Evolutionary conservation across 108 stramenopile genomes (phyloP).

Genomic region (Poteriospumella lacustris): DNA sequence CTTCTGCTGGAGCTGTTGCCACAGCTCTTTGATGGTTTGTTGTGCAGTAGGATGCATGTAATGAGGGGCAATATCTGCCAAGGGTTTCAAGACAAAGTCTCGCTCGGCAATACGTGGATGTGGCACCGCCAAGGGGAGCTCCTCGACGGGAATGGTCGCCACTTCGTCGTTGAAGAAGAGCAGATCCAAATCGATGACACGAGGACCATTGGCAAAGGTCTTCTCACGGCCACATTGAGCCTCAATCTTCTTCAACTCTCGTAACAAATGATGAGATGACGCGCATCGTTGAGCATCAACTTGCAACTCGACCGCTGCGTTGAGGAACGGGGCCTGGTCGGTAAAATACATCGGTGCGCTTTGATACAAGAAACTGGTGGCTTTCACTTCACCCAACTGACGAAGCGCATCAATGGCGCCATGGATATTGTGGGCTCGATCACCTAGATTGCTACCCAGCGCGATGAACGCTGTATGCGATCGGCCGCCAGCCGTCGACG

Average conservation of each 20-base stretch:
- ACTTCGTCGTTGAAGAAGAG: slow-evolving; percentile 51
- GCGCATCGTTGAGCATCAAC: slow-evolving; percentile 37
- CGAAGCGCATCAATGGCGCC: neutral
- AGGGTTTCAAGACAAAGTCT: slow-evolving; percentile 84
- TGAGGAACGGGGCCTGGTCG: slow-evolving; percentile 74
- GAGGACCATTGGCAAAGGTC: slow-evolving; percentile 65
- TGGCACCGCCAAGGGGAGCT: slow-evolving; percentile 62
- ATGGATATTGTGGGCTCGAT: neutral
- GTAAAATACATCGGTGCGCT: slow-evolving; percentile 76
- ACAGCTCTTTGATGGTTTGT: neutral
- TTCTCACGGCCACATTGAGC: slow-evolving; percentile 47
- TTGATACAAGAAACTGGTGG: slow-evolving; percentile 66
- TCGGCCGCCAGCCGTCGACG: too few relatives aligned
- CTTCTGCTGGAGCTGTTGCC: neutral
- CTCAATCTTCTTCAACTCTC: slow-evolving; percentile 36
- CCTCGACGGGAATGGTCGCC: slow-evolving; percentile 37
- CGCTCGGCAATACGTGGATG: slow-evolving; percentile 77
- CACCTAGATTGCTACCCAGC: slow-evolving; percentile 3
- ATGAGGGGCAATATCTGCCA: slow-evolving; percentile 62
- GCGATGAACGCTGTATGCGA: slow-evolving; percentile 18
- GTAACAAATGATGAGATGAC: too few relatives aligned
- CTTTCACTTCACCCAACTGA: neutral
- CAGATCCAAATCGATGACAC: slow-evolving; percentile 81
- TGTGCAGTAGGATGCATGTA: neutral
- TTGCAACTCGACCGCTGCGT: slow-evolving; percentile 71